Evolutionary conservation across 179 eudicot genomes (phyloP).

Genomic region (Patellifolia procumbens): DNA sequence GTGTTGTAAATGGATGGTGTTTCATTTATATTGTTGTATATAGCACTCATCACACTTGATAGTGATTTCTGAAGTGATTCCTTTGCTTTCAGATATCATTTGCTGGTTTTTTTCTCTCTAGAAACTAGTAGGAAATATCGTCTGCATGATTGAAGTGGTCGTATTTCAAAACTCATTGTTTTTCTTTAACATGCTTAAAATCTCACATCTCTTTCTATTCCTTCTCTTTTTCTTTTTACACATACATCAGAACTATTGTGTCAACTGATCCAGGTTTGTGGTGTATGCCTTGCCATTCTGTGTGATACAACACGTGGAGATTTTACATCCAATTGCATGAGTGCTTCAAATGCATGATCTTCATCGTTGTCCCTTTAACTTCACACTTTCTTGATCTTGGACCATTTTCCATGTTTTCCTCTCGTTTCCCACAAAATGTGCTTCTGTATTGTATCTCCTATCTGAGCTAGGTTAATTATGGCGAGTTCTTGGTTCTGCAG

Average conservation of each 20-base stretch:
- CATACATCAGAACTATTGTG: background rate
- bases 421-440: background rate
- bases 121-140: background rate
- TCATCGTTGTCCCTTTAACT: background rate
- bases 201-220: background rate
- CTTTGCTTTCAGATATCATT: background rate
- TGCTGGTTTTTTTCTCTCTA: background rate
- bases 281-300: background rate
- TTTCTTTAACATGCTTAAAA: background rate
- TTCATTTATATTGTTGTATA: background rate
- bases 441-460: background rate
- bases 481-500: background rate
- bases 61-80: background rate
- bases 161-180: background rate
- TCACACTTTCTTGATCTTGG: background rate
- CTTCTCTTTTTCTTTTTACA: background rate
- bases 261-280: background rate
- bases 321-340: background rate
- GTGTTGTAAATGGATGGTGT: background rate
- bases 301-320: background rate
- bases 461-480: background rate
- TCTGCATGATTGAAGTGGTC: background rate
- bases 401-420: no score
- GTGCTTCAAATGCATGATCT: background rate
- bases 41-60: no score